A percentile compares a stretch with the other conserved stretches of the same genome.
These are phyloP conservation scores for Cryptosporidium viatorum DNA, from an alignment of 169 alveolate species.

Conservation along the genomic window DNA sequence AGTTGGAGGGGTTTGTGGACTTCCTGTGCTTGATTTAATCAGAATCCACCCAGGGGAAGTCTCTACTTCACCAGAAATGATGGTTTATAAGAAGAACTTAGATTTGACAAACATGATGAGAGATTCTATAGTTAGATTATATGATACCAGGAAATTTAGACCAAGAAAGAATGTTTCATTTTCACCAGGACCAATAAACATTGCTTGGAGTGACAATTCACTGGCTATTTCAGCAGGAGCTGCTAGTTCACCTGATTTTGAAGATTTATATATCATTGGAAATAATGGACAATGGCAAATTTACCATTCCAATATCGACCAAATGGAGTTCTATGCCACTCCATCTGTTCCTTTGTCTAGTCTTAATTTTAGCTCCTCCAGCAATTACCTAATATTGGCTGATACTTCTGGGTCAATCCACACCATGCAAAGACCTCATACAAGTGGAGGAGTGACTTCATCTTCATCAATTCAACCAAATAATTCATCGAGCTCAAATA, in stretches of 20 bases:
- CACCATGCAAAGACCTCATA: constrained; percentile 65
- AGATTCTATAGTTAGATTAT: constrained; percentile 52
- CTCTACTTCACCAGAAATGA: constrained; percentile 65
- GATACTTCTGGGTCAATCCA: constrained; percentile 72
- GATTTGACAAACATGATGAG: constrained; percentile 51
- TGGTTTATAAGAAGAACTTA: constrained; percentile 40
- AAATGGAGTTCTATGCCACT: constrained; percentile 71
- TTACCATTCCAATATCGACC: constrained; percentile 47
- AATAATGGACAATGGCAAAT: constrained; percentile 73
- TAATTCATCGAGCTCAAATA: not conserved
- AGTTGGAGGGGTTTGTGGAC: constrained; percentile 64
- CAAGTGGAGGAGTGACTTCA: not conserved
- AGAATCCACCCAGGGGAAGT: constrained; percentile 69
- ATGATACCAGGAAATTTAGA: constrained; percentile 55
- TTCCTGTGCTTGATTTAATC: constrained; percentile 54
- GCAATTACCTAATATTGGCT: constrained; percentile 30
- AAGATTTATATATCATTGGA: constrained; percentile 58
- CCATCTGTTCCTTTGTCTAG: constrained; percentile 70
- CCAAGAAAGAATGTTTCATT: constrained; percentile 62
- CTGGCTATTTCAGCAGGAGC: constrained; percentile 36
- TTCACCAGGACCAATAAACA: constrained; percentile 64
- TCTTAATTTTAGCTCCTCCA: constrained; percentile 46
- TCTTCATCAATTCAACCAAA: not conserved
- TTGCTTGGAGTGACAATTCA: constrained; percentile 61
- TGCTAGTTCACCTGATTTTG: constrained; percentile 19